phyloP scores from a whole-genome alignment of 805 yeast genomes.

The Ogataea glucozyma region DNA sequence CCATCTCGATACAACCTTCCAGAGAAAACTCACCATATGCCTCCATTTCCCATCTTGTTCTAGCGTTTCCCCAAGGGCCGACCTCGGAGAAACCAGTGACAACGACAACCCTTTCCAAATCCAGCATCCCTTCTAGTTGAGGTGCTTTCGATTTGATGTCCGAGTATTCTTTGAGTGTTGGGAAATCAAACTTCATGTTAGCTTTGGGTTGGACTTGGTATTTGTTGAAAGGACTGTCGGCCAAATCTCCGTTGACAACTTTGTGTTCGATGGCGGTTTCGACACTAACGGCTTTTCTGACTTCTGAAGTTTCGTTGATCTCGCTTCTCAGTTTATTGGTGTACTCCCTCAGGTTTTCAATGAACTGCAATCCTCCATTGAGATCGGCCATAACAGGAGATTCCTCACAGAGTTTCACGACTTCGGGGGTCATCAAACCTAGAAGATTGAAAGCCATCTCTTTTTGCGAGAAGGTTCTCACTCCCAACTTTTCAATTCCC shows the following conservation, averaged over 20 bases:
- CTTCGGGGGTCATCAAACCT: conserved; percentile 87
- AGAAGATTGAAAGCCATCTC: conserved; percentile 99
- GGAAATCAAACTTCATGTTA: conserved; percentile 92
- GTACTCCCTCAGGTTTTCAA: conserved; percentile 87
- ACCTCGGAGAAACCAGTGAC: conserved; percentile 98
- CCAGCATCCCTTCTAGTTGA: conserved; percentile 85
- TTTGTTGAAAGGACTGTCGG: conserved; percentile 81
- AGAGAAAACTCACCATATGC: conserved; percentile 90
- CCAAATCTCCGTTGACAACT: conserved; percentile 82
- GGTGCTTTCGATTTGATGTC: conserved; percentile 69
- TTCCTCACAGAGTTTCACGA: conserved; percentile 84
- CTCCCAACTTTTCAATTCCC: conserved; percentile 94
- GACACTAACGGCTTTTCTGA: conserved; percentile 92
- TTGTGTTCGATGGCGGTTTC: conserved; percentile 88
- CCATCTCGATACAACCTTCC: conserved; percentile 99
- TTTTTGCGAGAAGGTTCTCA: conserved; percentile 96
- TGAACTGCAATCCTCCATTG: conserved; percentile 96
- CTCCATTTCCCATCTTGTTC: conserved; percentile 99
- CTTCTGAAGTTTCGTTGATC: conserved; percentile 78
- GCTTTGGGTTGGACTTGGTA: conserved; percentile 89
- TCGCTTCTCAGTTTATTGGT: conserved; percentile 78
- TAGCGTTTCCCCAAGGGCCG: conserved; percentile 99
- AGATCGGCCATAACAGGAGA: conserved; percentile 96
- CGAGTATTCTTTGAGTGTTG: conserved; percentile 74
- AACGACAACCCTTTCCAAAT: conserved; percentile 88